Conservation (phyloP, 169 alveolate genomes). For the Miamiensis avidus region DNA sequence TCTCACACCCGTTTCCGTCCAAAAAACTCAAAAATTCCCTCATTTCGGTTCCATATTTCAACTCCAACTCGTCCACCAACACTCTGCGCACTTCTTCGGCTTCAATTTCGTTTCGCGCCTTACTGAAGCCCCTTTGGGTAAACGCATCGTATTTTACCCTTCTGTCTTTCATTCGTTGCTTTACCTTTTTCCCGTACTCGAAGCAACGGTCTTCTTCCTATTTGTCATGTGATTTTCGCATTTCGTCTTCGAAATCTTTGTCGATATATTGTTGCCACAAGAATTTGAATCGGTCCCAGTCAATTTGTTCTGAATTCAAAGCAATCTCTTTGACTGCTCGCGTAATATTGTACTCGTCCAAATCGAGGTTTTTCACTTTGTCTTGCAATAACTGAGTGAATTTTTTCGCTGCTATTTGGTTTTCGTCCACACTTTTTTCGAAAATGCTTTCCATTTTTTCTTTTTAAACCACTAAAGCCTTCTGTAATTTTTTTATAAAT, state of each 20-base stretch:
- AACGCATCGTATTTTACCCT: background rate
- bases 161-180: background rate
- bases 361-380: too few species aligned
- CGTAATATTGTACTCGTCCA: background rate
- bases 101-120: too few species aligned
- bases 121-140: background rate
- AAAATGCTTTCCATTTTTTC: background rate
- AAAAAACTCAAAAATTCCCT: background rate
- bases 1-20: background rate
- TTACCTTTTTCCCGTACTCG: background rate
- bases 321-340: background rate
- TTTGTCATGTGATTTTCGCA: background rate
- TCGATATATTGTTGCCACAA: too few species aligned
- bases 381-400: background rate
- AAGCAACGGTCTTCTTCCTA: background rate
- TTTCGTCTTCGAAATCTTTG: background rate
- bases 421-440: background rate
- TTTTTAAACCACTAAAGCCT: background rate
- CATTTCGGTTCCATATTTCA: background rate
- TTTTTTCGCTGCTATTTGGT: too few species aligned
- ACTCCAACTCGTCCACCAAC: background rate
- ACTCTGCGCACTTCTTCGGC: background rate
- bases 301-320: background rate
- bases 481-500: too few species aligned
- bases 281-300: background rate